These are phyloP conservation scores for Candida takata DNA, from an alignment of 805 yeast genomes.

Conservation along the genomic window DNA sequence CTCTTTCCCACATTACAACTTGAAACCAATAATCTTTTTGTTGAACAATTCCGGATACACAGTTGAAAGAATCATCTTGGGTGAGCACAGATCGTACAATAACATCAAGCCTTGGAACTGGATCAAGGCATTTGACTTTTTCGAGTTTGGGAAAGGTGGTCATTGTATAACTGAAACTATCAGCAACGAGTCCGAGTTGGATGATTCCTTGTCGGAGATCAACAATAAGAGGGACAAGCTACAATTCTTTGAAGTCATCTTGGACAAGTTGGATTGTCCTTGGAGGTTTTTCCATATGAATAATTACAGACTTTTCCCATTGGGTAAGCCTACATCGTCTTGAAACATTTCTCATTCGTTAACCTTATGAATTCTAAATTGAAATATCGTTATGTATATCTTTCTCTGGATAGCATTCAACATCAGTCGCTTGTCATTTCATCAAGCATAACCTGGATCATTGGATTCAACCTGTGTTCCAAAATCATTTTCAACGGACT, in stretches of 20 bases:
- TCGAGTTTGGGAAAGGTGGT: slow-evolving; percentile 38
- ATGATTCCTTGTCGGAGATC: slow-evolving; percentile 25
- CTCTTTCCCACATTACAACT: slow-evolving; percentile 48
- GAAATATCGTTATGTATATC: too few relatives aligned
- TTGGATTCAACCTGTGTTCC: slow-evolving; percentile 14
- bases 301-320: slow-evolving; percentile 21
- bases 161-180: slow-evolving; percentile 26
- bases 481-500: slow-evolving; percentile 12
- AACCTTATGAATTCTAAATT: too few relatives aligned
- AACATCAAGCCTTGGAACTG: slow-evolving; percentile 87
- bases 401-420: too few relatives aligned
- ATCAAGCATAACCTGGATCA: slow-evolving; percentile 6
- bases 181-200: slow-evolving; percentile 31
- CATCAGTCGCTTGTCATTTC: not conserved
- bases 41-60: slow-evolving; percentile 87
- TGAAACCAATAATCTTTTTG: slow-evolving; percentile 64
- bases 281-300: slow-evolving; percentile 47
- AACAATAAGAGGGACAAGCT: slow-evolving; percentile 26
- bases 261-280: slow-evolving; percentile 59
- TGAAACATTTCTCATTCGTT: too few relatives aligned
- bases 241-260: slow-evolving; percentile 51
- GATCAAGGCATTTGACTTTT: slow-evolving; percentile 57
- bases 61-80: slow-evolving; percentile 80
- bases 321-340: too few relatives aligned
- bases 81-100: slow-evolving; percentile 69